Base-by-base conservation (phyloP, 345 rosid species). In the Euphorbia tirucalli region DNA sequence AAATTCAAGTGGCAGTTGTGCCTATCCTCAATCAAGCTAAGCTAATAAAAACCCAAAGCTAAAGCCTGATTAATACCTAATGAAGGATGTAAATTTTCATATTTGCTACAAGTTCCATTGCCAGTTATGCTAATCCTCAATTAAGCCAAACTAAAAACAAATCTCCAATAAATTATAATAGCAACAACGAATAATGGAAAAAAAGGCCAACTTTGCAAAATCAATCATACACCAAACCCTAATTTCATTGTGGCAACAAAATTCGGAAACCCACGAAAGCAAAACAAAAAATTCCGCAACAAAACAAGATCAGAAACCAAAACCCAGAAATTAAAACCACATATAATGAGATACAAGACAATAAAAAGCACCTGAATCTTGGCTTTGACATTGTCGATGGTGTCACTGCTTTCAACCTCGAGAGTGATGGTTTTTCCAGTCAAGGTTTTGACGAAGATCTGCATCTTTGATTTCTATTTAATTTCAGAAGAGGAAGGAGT, bases 401-500 rank as follows among this genome's bases (percentile, higher is more conserved):
- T 74, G 55, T 74, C 78, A 22, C 73, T 74, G 48, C 78, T 74
- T 68, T 74, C 78, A 14, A 74, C 73, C 57, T 74, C 78, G 41
- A 74, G 78, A 52, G 78, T 68, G 55, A 74, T 68, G 50, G 78
- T 74, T 60, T 61, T 68, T 27, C 78, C 78, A 1, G 69, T 68
- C 11, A 74, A 52, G 22, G 73, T 74, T 61, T 68, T 68, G 32
- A 68, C 73, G 39, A 74, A 74, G 69, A 74, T 74, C 68, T 74
- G 78, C 73, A 74, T 74, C 27, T 14, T 66, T 44, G 2, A 18
- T 43, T 25, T 35, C 39, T 13, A 30, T 14, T 3, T 1, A 0
- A 24, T 46, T 22, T 5, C 24, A n/a, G 4, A 35, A 21, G 6
- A 4, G 13, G 48, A 54, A 10, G 24, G 6, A 21, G 52, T 8